Evolutionary conservation across 2,329 filamentous ascomycete species (phyloP), one percentile per base, ranked within the genome.

Genomic region (Taxawa tesnikishii): DNA sequence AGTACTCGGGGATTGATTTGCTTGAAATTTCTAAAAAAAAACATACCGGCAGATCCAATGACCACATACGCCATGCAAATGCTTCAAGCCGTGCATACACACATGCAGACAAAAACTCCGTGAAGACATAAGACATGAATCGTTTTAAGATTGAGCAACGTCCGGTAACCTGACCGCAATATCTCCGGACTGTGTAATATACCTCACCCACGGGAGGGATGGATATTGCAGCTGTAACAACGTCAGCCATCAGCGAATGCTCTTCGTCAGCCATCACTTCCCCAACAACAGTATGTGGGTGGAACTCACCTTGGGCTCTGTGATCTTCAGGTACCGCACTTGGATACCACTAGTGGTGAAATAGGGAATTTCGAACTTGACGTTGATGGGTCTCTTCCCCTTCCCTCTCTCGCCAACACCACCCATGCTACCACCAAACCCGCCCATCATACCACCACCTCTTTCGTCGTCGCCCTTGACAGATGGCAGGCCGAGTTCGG

Each of bases 341-440:
- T 98, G 92, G 46, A 98, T 98, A 43, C 90, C 90, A 62, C 83
- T 92, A 3, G 92, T 98, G n/a, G 90, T 98, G 56, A 98, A 98
- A 62, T 98, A 98, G n/a, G 90, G 90, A 53, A 98, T 98, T 66
- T 98, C 90, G 56, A 98, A 98, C 65, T 98, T 98, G 64, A 98
- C 90, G 58, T 87, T 88, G 50, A 98, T 98, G 1, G 90, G 90
- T 46, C 90, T 68, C 70, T 96, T 98, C 13, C 83, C 83, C 64
- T 96, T 96, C 14, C 83, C 82, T 63, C 94, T 94, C 13, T 60
- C 62, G n/a, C 72, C 76, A 16, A 90, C 74, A 42, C 88, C 88
- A 37, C 88, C 88, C 87, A 94, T 94, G 54, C 84, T 94, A 13
- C 88, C 88, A 41, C 88, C 88, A 49, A 94, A 94, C 1, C 88